These are phyloP conservation scores for Coelastrella sp. DNA, from an alignment of 139 green algal species.

Conservation along the genomic window DNA sequence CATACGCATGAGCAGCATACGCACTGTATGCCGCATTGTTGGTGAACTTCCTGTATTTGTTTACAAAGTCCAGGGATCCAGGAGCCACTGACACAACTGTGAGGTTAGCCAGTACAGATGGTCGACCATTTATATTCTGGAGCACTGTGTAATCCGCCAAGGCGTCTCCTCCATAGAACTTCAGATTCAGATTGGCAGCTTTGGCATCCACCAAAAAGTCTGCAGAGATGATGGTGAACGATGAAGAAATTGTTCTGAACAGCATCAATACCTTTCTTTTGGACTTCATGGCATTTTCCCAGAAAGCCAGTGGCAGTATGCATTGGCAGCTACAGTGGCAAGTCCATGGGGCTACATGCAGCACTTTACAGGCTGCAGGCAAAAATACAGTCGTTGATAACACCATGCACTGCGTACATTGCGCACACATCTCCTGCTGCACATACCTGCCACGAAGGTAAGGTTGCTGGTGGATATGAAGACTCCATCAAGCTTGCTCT, in stretches of 20 bases:
- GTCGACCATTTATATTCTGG: not conserved
- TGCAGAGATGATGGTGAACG: not conserved
- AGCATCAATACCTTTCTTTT: no score
- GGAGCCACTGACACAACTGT: not conserved
- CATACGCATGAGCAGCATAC: constrained; percentile 32
- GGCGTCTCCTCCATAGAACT: not conserved
- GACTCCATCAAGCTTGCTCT: not conserved
- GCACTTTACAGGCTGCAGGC: not conserved
- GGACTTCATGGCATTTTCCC: not conserved
- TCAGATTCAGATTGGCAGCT: not conserved
- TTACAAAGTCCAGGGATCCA: not conserved
- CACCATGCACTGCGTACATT: not conserved
- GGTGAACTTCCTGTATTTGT: not conserved
- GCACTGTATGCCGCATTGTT: not conserved
- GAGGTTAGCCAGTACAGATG: not conserved
- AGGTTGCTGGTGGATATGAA: constrained; percentile 35
- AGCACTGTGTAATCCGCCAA: not conserved
- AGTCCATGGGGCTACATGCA: not conserved
- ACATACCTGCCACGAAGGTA: constrained; percentile 30
- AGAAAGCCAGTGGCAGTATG: not conserved
- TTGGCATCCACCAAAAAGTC: constrained; percentile 5
- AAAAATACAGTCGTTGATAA: not conserved
- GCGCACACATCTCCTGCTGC: no score
- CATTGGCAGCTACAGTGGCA: not conserved
- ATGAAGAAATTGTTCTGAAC: no score